phyloP scores from a whole-genome alignment of 441 rosid species.

The Erodium moschatum region DNA sequence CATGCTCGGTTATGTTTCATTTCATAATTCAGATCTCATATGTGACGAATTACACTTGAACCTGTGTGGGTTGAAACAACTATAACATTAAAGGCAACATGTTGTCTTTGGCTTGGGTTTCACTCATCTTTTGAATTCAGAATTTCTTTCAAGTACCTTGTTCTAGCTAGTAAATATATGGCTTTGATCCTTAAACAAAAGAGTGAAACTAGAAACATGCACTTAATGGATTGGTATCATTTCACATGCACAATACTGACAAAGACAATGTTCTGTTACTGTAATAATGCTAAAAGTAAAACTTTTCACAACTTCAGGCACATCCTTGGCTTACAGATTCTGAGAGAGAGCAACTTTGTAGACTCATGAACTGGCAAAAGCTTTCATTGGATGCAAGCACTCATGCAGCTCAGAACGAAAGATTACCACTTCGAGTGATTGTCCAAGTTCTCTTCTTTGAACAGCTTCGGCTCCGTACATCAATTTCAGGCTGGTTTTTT shows the following conservation, averaged over 20 bases:
- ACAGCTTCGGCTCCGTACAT: constrained; percentile 77
- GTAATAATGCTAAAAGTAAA: background rate
- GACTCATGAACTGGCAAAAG: constrained; percentile 82
- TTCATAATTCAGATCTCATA: background rate
- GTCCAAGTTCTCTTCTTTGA: constrained; percentile 47
- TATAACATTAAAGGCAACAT: background rate
- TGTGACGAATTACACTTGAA: too few relatives aligned
- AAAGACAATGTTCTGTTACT: background rate
- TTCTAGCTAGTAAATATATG: background rate
- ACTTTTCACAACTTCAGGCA: constrained; percentile 39
- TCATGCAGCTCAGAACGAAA: constrained; percentile 91
- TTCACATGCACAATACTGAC: background rate
- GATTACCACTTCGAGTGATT: constrained; percentile 65
- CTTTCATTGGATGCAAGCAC: constrained; percentile 86
- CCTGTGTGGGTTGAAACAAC: background rate
- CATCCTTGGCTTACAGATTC: constrained; percentile 85
- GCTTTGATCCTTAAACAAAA: too few relatives aligned
- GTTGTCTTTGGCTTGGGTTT: background rate
- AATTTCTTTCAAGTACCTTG: background rate
- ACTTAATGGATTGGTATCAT: background rate
- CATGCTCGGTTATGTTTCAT: background rate
- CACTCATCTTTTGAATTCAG: background rate
- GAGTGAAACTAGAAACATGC: background rate
- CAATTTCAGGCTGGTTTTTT: constrained; percentile 57
- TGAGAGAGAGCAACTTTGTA: constrained; percentile 69